Conservation (phyloP, 163 green algal genomes). For the Picocystis sp. region DNA sequence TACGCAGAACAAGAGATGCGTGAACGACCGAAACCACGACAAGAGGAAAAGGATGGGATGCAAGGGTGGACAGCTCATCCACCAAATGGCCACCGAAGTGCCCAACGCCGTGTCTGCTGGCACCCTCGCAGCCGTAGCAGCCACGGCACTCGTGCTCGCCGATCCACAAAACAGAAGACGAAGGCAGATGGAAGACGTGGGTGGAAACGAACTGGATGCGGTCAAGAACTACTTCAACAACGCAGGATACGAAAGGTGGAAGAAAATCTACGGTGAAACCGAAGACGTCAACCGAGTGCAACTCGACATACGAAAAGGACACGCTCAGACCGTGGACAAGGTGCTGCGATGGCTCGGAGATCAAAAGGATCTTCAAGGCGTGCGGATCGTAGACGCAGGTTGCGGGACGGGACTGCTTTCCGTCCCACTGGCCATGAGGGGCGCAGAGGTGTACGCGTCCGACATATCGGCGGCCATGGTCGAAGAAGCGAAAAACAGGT, state of each 20-base stretch:
- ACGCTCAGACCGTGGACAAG: conserved; percentile 89
- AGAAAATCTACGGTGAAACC: conserved; percentile 95
- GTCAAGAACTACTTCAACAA: conserved; percentile 93
- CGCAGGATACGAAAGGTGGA: conserved; percentile 79
- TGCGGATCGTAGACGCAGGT: conserved; percentile 64
- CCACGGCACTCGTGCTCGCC: too few relatives aligned
- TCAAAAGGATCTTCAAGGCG: conserved; percentile 54
- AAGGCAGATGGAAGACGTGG: conserved; percentile 48
- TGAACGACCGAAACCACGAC: too few relatives aligned
- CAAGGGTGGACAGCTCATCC: too few relatives aligned
- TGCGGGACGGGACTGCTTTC: conserved; percentile 86
- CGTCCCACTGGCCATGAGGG: conserved; percentile 74
- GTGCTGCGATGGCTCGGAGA: conserved; percentile 58
- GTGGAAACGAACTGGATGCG: conserved; percentile 74
- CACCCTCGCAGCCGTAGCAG: too few relatives aligned
- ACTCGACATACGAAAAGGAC: conserved; percentile 77
- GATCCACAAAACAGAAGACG: conserved; percentile 31
- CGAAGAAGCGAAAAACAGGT: conserved; percentile 49
- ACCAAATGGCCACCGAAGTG: too few relatives aligned
- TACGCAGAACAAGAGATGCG: too few relatives aligned
- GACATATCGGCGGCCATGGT: conserved; percentile 92
- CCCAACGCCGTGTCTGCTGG: too few relatives aligned
- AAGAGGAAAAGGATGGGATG: too few relatives aligned
- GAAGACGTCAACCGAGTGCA: conserved; percentile 99
- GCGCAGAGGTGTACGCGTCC: conserved; percentile 57